Conservation (phyloP, 129 eudicot genomes). For the Saussurea involucrata region DNA sequence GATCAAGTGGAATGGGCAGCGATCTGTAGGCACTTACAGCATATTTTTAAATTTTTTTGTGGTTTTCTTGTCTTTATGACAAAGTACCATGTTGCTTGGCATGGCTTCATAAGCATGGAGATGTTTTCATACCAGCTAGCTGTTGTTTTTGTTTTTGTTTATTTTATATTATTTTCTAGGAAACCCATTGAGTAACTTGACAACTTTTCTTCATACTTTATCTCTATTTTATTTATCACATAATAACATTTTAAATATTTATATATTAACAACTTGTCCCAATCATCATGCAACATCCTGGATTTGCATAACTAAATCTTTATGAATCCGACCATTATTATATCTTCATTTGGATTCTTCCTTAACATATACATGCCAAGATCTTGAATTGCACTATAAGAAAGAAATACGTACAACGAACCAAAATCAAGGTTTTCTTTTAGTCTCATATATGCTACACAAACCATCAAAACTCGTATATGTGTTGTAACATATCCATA, state of each 20-base stretch:
- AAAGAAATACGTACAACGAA: neutral
- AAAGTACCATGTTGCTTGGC: constrained; percentile 40
- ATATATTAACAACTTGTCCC: constrained; percentile 6
- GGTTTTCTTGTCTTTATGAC: constrained; percentile 38
- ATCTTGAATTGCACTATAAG: constrained; percentile 24
- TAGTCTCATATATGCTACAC: neutral
- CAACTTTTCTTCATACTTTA: constrained; percentile 33
- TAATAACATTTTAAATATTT: neutral
- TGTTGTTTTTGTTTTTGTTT: constrained; percentile 12
- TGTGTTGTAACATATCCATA: neutral
- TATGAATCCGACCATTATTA: neutral
- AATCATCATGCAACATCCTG: constrained; percentile 39
- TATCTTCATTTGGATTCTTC: neutral
- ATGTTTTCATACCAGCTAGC: constrained; percentile 29
- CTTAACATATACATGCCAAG: constrained; percentile 15
- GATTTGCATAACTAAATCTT: constrained; percentile 25
- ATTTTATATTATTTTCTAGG: neutral
- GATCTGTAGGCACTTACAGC: neutral
- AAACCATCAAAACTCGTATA: neutral
- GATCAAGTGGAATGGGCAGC: neutral
- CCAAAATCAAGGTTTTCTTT: neutral
- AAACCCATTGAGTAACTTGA: constrained; percentile 32
- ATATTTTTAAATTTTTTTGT: neutral
- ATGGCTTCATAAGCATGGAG: constrained; percentile 37
- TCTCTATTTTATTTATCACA: neutral